Evolutionary conservation across 1,284 basidiomycete genomes (phyloP).

Genomic region (Puccinia horiana): DNA sequence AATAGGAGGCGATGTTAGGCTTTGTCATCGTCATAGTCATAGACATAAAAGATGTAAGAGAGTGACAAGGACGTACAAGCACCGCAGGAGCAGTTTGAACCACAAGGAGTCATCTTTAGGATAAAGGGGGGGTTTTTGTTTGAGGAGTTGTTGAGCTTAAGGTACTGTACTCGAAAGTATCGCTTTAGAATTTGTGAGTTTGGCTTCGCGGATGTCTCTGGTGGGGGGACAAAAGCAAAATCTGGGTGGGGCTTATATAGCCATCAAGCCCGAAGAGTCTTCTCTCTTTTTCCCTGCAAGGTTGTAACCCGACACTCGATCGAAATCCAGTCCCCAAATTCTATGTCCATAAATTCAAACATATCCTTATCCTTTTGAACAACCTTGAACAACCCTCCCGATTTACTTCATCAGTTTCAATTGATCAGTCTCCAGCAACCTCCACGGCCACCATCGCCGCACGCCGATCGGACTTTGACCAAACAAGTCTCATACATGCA

Average conservation of each 20-base stretch:
- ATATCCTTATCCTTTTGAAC: not conserved
- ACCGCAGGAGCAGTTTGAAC: conserved; percentile 1
- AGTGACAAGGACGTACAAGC: not conserved
- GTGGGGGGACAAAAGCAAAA: not conserved
- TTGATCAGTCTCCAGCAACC: not conserved
- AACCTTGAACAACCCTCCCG: not conserved
- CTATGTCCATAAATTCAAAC: not conserved
- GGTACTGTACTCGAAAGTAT: not conserved
- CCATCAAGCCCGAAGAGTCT: not conserved
- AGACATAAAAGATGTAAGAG: not conserved
- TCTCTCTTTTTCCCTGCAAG: not conserved
- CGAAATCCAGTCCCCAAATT: not conserved
- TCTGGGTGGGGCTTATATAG: not conserved
- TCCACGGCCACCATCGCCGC: not conserved
- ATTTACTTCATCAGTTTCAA: not conserved
- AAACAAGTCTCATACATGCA: not conserved
- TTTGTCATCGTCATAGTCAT: not conserved
- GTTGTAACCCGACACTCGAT: too few species aligned
- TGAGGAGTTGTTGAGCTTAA: not conserved
- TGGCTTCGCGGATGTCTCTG: not conserved
- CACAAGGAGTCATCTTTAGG: not conserved
- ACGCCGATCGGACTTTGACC: not conserved
- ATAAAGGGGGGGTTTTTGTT: not conserved
- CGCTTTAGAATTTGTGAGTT: not conserved
- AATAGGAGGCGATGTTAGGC: not conserved